Percentiles rank a stretch among this genome's conserved stretches.
phyloP scores from a whole-genome alignment of 805 yeast species.

The Ogataea ganodermae region DNA sequence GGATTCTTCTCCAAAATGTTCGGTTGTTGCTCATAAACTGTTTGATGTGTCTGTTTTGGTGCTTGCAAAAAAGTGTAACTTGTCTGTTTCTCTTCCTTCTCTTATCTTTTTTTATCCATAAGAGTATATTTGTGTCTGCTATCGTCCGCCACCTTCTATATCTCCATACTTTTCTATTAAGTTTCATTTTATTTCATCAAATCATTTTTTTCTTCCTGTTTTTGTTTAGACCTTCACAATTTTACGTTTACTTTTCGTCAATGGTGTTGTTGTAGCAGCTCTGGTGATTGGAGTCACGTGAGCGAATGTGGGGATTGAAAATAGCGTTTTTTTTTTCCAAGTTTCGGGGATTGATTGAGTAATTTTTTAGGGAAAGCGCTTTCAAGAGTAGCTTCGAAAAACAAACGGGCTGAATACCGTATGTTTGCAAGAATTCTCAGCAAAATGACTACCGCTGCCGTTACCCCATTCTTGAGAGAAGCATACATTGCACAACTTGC shows the following conservation, averaged over 20 bases:
- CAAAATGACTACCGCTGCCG: slow-evolving; percentile 2
- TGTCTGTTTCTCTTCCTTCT: slow-evolving; percentile 4
- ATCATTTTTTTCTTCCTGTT: slow-evolving; percentile 3
- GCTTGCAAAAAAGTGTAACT: slow-evolving; percentile 6
- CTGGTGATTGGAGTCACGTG: background rate
- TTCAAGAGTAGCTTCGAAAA: background rate
- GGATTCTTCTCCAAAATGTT: slow-evolving; percentile 32
- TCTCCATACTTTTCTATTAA: slow-evolving; percentile 4
- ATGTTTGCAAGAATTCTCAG: slow-evolving; percentile 3
- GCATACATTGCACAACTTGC: slow-evolving; percentile 83
- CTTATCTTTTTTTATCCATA: background rate
- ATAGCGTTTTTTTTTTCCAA: background rate
- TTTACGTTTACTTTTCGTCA: slow-evolving; percentile 2
- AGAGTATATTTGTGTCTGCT: slow-evolving; percentile 4
- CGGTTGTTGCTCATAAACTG: slow-evolving; percentile 23
- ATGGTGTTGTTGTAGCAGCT: background rate
- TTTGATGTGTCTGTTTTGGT: slow-evolving; percentile 3
- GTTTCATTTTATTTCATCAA: slow-evolving; percentile 6
- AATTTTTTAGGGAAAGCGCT: background rate
- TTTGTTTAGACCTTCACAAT: slow-evolving; percentile 7
- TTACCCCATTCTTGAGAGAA: slow-evolving; percentile 57
- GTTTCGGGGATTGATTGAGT: background rate
- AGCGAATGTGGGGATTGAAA: background rate
- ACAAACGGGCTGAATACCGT: background rate
- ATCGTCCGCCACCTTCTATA: slow-evolving; percentile 7